Evolutionary conservation across 2,329 filamentous ascomycete species (phyloP).

Genomic region (Coniochaeta sp.): DNA sequence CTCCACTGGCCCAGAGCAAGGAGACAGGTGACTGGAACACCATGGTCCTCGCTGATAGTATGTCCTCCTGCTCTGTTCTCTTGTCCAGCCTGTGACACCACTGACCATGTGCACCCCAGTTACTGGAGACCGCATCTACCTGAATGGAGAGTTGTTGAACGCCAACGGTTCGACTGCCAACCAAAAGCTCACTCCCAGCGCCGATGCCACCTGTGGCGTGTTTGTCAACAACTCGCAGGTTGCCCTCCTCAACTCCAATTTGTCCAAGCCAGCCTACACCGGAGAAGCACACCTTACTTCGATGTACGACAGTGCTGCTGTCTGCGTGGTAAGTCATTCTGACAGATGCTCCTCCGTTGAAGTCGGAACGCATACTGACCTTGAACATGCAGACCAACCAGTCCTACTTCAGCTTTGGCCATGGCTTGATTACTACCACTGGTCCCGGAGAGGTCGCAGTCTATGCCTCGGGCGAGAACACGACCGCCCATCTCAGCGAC

Average conservation of each 20-base stretch:
- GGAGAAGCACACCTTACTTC: neutral
- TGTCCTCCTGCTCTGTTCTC: neutral
- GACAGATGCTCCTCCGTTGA: neutral
- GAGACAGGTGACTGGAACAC: too few species aligned
- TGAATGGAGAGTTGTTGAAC: neutral
- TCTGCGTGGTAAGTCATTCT: neutral
- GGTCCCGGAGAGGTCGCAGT: neutral
- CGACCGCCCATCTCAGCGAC: neutral
- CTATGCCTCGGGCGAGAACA: neutral
- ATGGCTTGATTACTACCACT: neutral
- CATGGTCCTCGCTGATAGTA: neutral
- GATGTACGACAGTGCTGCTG: neutral
- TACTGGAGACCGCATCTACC: neutral
- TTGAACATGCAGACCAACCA: neutral
- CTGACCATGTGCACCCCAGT: neutral
- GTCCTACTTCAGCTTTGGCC: neutral
- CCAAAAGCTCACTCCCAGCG: neutral
- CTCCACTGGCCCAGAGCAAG: too few species aligned
- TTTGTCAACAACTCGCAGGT: neutral
- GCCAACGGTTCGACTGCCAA: too few species aligned
- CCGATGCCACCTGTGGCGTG: neutral
- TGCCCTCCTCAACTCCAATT: neutral
- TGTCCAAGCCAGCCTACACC: neutral
- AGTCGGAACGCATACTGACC: neutral
- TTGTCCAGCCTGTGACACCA: neutral